These are phyloP conservation scores for Hippophae tibetana DNA, from an alignment of 306 rosid species.

Conservation along the genomic window DNA sequence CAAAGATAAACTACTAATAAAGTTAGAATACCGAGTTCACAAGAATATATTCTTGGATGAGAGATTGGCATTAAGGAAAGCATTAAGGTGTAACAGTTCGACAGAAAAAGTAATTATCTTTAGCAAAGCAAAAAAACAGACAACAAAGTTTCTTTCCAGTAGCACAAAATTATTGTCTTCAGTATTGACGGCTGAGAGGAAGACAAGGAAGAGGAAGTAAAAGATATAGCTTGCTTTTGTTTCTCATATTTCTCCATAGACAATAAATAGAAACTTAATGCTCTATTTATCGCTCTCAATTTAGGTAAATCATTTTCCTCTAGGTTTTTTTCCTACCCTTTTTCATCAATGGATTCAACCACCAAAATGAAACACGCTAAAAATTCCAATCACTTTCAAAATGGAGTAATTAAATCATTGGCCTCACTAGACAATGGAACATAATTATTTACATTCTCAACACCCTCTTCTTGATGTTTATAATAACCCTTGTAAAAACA, in stretches of 20 bases:
- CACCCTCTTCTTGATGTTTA: too few relatives aligned
- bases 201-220: neutral
- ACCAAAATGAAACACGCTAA: conserved; percentile 56
- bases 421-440: too few relatives aligned
- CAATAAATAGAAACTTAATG: conserved; percentile 51
- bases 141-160: conserved; percentile 52
- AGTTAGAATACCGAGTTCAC: too few relatives aligned
- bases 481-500: too few relatives aligned
- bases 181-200: conserved; percentile 41
- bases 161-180: conserved; percentile 47
- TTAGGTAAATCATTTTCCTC: conserved; percentile 57
- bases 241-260: conserved; percentile 44
- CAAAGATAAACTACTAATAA: too few relatives aligned
- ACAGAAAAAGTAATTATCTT: conserved; percentile 53
- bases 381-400: conserved; percentile 38
- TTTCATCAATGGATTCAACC: conserved; percentile 82
- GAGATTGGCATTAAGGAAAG: conserved; percentile 31
- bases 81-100: conserved; percentile 70
- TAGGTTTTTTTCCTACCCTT: conserved; percentile 56
- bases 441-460: too few relatives aligned
- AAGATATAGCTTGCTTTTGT: conserved; percentile 32
- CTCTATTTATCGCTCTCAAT: conserved; percentile 52
- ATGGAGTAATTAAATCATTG: too few relatives aligned
- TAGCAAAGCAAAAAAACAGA: conserved; percentile 73
- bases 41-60: too few relatives aligned